Conservation (phyloP, 2,329 filamentous ascomycete species). For the Sporothrix mexicana region DNA sequence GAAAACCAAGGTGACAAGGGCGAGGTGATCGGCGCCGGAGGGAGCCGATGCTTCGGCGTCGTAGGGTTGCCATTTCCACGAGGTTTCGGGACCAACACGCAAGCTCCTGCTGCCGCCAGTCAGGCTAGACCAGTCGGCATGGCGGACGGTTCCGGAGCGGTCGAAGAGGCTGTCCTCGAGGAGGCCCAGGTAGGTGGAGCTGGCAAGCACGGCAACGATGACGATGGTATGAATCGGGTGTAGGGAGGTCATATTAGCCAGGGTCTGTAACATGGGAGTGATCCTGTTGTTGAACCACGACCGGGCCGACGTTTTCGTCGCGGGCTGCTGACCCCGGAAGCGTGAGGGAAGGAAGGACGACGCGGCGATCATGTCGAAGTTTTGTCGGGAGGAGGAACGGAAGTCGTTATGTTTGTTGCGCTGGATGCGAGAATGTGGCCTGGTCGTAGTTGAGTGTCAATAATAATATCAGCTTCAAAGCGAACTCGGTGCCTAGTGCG, state of each 20-base stretch:
- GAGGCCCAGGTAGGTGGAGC: constrained; percentile 91
- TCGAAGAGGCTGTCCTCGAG: constrained; percentile 90
- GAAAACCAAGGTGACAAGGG: constrained; percentile 88
- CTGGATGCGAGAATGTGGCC: too few species aligned
- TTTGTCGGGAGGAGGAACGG: too few species aligned
- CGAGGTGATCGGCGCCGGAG: constrained; percentile 67
- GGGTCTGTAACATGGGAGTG: constrained; percentile 76
- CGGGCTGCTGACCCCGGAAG: constrained; percentile 65
- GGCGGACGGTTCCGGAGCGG: constrained; percentile 57
- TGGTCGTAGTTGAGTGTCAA: too few species aligned
- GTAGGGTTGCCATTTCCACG: constrained; percentile 89
- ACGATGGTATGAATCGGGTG: constrained; percentile 97
- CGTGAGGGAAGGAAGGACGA: constrained; percentile 60
- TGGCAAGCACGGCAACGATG: constrained; percentile 85
- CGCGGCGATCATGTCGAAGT: constrained; percentile 47
- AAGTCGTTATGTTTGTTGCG: too few species aligned
- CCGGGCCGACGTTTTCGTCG: constrained; percentile 55
- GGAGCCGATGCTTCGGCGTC: constrained; percentile 55
- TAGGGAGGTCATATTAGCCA: constrained; percentile 82
- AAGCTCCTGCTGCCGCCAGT: constrained; percentile 79
- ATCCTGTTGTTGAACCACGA: constrained; percentile 66
- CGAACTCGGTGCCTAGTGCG: too few species aligned
- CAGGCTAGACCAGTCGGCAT: constrained; percentile 79
- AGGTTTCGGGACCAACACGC: constrained; percentile 73
- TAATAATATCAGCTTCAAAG: too few species aligned